These are phyloP conservation scores for Mesembryanthemum crystallinum DNA, from an alignment of 148 eudicot genomes.

Conservation along the genomic window DNA sequence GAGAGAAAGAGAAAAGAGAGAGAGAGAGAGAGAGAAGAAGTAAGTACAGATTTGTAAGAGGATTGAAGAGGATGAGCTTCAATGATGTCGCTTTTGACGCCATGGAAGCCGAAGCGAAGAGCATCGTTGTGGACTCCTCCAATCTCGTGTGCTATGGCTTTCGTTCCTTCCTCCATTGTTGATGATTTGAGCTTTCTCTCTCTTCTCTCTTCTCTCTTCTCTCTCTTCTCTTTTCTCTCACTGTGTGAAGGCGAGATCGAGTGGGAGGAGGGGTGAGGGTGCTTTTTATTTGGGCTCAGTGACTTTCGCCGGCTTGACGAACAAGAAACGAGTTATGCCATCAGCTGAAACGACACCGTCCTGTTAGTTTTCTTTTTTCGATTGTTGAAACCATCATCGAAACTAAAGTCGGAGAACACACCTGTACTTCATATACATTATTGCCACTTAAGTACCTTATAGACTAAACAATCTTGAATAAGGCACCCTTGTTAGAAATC, in stretches of 20 bases:
- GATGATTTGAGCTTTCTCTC: not conserved
- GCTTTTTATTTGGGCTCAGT: no score
- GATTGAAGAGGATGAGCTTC: slow-evolving; percentile 83
- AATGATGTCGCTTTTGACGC: slow-evolving; percentile 74
- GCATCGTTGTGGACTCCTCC: slow-evolving; percentile 65
- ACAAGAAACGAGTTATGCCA: no score
- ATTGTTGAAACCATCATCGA: no score
- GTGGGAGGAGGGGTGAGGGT: no score
- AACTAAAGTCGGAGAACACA: no score
- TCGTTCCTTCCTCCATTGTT: slow-evolving; percentile 42
- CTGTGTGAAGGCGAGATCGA: not conserved
- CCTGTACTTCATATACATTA: no score
- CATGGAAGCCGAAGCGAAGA: slow-evolving; percentile 70
- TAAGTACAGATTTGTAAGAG: slow-evolving; percentile 48
- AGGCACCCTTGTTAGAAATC: no score
- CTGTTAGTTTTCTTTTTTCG: no score
- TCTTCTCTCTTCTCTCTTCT: not conserved
- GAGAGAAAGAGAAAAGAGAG: not conserved
- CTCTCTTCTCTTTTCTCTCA: not conserved
- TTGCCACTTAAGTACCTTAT: no score
- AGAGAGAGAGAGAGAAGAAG: not conserved
- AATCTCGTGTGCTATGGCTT: slow-evolving; percentile 63
- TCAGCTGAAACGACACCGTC: no score
- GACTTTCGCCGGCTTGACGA: no score
- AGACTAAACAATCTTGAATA: no score